Base-by-base conservation (phyloP, 192 early-diverging fungal species). In the Backusella macrospora region DNA sequence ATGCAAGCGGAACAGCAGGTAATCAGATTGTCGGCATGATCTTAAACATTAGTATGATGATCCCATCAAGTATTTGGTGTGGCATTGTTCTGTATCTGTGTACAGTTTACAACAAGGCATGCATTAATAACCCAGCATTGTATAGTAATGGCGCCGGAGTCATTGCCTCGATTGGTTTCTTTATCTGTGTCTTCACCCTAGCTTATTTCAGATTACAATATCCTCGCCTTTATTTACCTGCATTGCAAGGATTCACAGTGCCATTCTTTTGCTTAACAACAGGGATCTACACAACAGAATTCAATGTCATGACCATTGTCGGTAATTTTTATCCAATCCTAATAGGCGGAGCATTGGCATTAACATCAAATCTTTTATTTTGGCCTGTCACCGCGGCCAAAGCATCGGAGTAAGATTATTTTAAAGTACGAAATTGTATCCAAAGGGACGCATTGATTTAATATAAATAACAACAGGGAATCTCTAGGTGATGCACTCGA, bases 351-450 rank as follows among this genome's bases (percentile, higher is more conserved):
- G 70, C 34, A 13, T 52, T 77, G 55, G 76, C 68, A 0, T 45
- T 77, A 26, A 3, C 68, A 12, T 44, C 55, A 39, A 77, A 77
- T 62, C 16, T 70, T 0, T 1, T 68, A 5, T n/a, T 77, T 4
- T 77, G 76, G 76, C 76, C 76, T 4, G 76, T 67, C 59, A 77
- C 76, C 21, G 76, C 76, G 18, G 70, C 76, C 26, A 77, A 77
- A 43, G 34, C 62, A 9, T 72, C 48, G 1, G 71, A 77, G 70
- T 73, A 72, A 62, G 63, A 15, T 3, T 46, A 46, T 46, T 9
- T 46, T 6, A 18, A n/a, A n/a, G 10, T 9, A 8, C 55, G 18
- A 62, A 34, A 2, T 34, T 62, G 55, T n/a, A n/a, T 62, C 7
- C 18, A 1, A 62, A 26, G 7, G 18, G 1, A 9, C n/a, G 7